Evolutionary conservation across 257 asterid genomes (phyloP).

Genomic region (Jacaranda copaia): DNA sequence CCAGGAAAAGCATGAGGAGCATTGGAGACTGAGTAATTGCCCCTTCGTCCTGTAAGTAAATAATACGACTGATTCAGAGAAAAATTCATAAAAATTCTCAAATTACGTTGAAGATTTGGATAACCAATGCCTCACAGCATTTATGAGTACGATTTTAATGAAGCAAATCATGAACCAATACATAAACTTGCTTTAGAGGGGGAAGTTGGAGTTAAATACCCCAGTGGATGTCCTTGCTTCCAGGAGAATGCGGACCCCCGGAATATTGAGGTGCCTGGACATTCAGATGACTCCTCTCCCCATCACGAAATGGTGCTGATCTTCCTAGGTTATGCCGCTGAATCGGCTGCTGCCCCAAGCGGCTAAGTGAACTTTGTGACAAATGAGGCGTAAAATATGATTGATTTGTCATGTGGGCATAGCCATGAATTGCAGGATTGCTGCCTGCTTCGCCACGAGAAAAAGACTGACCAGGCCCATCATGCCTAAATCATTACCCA

Average conservation of each 20-base stretch:
- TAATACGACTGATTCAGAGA: background rate
- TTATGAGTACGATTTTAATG: background rate
- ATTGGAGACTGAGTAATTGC: slow-evolving; percentile 62
- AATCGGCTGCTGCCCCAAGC: slow-evolving; percentile 64
- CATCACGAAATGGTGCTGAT: slow-evolving; percentile 62
- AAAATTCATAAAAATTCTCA: background rate
- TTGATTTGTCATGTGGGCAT: slow-evolving; percentile 54
- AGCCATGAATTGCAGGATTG: slow-evolving; percentile 61
- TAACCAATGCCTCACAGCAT: slow-evolving; percentile 1
- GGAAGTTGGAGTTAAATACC: slow-evolving; percentile 8
- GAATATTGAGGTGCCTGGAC: slow-evolving; percentile 52
- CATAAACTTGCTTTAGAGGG: background rate
- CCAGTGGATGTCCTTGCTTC: slow-evolving; percentile 56
- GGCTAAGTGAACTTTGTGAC: slow-evolving; percentile 73
- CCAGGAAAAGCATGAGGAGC: slow-evolving; percentile 64
- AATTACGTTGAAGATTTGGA: background rate
- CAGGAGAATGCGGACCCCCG: slow-evolving; percentile 57
- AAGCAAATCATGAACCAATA: background rate
- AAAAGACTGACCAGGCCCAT: slow-evolving; percentile 58
- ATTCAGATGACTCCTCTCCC: slow-evolving; percentile 53
- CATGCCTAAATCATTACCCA: slow-evolving; percentile 60
- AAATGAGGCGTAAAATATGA: slow-evolving; percentile 66
- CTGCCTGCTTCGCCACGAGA: slow-evolving; percentile 64
- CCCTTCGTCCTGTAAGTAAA: slow-evolving; percentile 70
- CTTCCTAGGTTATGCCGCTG: slow-evolving; percentile 74